phyloP scores from a whole-genome alignment of 1,139 yeast genomes.

The Protomyces macrosporus region DNA sequence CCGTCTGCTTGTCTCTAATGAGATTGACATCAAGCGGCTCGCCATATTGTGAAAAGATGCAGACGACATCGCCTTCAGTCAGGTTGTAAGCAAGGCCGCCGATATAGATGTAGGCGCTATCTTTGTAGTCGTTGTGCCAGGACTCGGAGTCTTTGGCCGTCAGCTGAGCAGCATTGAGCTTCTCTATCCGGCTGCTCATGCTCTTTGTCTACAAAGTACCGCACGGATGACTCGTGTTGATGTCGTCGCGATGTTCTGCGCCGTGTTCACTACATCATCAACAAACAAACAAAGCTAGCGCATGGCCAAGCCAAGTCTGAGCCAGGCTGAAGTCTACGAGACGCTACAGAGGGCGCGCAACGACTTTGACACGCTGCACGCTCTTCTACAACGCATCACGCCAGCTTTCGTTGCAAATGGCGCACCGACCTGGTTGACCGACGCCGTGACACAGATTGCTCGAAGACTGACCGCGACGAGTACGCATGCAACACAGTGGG shows the following conservation, averaged over 20 bases:
- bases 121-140: slow-evolving; percentile 52
- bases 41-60: slow-evolving; percentile 85
- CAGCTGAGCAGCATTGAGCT: slow-evolving; percentile 26
- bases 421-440: not conserved
- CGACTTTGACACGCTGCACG: not conserved
- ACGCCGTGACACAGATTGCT: not conserved
- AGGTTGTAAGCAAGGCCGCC: slow-evolving; percentile 66
- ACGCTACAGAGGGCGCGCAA: not conserved
- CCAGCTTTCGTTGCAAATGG: not conserved
- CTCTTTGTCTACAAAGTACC: not conserved
- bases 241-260: no score
- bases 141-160: slow-evolving; percentile 26
- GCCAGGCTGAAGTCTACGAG: not conserved
- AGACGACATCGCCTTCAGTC: slow-evolving; percentile 67
- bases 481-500: not conserved
- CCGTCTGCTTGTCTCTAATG: slow-evolving; percentile 62
- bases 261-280: no score
- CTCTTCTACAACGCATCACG: not conserved
- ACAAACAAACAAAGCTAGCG: no score
- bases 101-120: slow-evolving; percentile 52
- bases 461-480: not conserved
- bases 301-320: not conserved
- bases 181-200: slow-evolving; percentile 7
- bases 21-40: slow-evolving; percentile 73
- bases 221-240: no score